Evolutionary conservation across 169 alveolate genomes (phyloP), one percentile per base, ranked within the genome.

Genomic region (Plasmodium billcollinsi): DNA sequence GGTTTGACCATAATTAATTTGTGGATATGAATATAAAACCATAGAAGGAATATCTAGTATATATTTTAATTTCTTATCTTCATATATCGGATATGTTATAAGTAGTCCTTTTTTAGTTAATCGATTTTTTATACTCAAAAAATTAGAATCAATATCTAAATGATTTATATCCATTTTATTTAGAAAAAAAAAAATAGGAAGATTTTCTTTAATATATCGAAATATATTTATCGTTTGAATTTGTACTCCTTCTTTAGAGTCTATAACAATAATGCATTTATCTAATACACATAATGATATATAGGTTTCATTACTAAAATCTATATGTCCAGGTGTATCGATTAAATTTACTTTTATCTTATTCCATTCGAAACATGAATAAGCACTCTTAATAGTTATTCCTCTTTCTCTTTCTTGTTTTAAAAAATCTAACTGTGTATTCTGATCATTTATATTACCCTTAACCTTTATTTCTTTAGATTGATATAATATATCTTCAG

Each of bases 241-340:
- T 93, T 96, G 92, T 29, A 97, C 96, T 1, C 98, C 98, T 39
- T 94, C 93, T 86, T 94, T 96, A 6, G 97, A 97, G 91, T 97
- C 99, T 75, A 97, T 93, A n/a, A 97, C 95, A 20, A 97, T 96
- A 9, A 97, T 95, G 6, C 98, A 96, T 50, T 97, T 97, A 88
- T 96, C 98, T 26, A 96, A 93, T 20, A 97, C 98, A 62, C 97
- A 92, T 54, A 96, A 88, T 4, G 97, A 95, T 61, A 97, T 66
- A 83, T 93, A 97, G 1, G 95, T 98, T 91, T 97, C 99, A 39
- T 96, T 97, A 52, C 97, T 95, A 91, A 97, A 97, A 89, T 97
- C 99, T 47, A 96, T 96, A 88, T 97, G 99, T 4, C 99, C 99
- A 14, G 99, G 99, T 12, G 99, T 97, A 69, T 97, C 99, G 4